Base-by-base conservation (phyloP, 225 moss, liverwort and hornwort species). In the Sphagnum tenellum region DNA sequence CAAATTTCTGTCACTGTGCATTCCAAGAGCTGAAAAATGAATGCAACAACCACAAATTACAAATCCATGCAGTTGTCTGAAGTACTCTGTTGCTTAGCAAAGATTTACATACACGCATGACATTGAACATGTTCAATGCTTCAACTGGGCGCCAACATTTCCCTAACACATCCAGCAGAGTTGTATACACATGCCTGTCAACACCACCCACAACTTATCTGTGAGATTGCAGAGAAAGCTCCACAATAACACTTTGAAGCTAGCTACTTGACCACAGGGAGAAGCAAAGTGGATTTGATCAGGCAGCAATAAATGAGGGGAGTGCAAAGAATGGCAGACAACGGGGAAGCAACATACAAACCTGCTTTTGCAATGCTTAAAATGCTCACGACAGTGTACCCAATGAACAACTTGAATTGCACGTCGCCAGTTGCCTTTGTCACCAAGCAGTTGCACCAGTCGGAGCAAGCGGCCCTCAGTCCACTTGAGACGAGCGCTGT, bases 391-490 rank as follows among this genome's bases (percentile, higher is more conserved):
- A 63, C 67, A 71, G 46, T 77, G 84, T 46, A 86, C 78, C 98
- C 98, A 98, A 51, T 93, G 77, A 59, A 98, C 90, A 2, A 89
- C 84, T 71, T 82, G 83, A 78, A 98, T 74, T 13, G 98, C 98
- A 75, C 87, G 76, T 65, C 88, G 81, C 98, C 98, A 98, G 67
- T 90, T 90, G 61, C 84, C 84, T 46, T 69, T 77, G 47, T 79
- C 82, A 61, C 93, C 90, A 51, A 98, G 87, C 66, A 83, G 75
- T 70, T 89, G 81, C 63, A 98, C 83, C 6, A 98, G 58, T 68
- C 65, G 64, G 65, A 98, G 60, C 62, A 89, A 77, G 50, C 98
- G 89, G 57, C 75, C 78, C 66, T 89, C 93, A 50, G 90, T 89
- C 70, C 93, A 86, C 75, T 98, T 98, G 70, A 98, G 75, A 9